Base-by-base conservation (phyloP, 2,329 filamentous ascomycete genomes). In the Exophiala alcalophila region DNA sequence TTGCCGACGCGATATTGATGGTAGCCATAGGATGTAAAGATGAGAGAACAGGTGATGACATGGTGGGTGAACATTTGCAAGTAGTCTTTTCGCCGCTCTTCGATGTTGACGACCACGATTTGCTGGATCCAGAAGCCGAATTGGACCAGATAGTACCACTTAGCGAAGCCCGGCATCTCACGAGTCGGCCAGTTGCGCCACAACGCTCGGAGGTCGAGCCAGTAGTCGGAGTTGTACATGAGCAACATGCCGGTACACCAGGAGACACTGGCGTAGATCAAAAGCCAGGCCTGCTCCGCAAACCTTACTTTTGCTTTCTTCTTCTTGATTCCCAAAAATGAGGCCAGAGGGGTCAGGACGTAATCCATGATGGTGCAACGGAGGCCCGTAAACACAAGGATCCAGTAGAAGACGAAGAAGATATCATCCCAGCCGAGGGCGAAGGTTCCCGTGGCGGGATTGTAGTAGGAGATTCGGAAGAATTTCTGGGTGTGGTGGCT, bases 31-130 rank as follows among this genome's bases (percentile, higher is more conserved):
- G 85, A 91, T 21, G 81, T 77, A 44, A 81, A 81, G 52, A 98
- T 81, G 30, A 98, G 79, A 4, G 74, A 71, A 59, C 83, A 86
- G 14, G 92, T 98, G 62, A 97, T 81, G 61, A 96, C 78, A 68
- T 98, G 92, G 65, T 97, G 92, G 12, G 81, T 83, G 55, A 97
- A 81, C 92, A 97, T 97, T 66, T 97, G 91, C 71, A 81, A 85
- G 66, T 96, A 84, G 59, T 98, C 92, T 69, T 97, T 97, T 59
- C 92, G 80, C 54, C 85, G 81, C 67, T 94, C 86, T 67, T 98
- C 92, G 47, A 97, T 89, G 66, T 96, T 84, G 63, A 97, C 87
- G 44, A 96, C 87, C 21, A 96, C 72, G 53, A 97, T 85, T 68
- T 95, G 90, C 68, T 97, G 91, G 33, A 96, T 66, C 84, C 88